Percentiles rank a stretch among this genome's conserved stretches.
phyloP scores from a whole-genome alignment of 257 asterid genomes.

The Ocimum tenuiflorum region DNA sequence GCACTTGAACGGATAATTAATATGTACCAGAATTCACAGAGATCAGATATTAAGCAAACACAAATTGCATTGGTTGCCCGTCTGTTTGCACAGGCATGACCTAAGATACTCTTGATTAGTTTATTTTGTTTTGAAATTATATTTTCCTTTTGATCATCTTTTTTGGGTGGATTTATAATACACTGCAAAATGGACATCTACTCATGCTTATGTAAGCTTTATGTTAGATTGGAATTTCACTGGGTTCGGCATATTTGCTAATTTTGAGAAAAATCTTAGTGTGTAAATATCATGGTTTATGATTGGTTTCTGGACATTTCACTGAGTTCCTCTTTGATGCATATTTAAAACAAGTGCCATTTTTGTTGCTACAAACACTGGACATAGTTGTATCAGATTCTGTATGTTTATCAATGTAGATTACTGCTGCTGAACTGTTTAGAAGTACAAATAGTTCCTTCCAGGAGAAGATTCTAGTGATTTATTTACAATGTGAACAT shows the following conservation, averaged over 20 bases:
- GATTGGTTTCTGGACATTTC: constrained; percentile 7
- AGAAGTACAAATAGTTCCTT: neutral
- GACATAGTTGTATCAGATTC: neutral
- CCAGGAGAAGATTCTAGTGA: neutral
- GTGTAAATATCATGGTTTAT: neutral
- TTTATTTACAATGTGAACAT: neutral
- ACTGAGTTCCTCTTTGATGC: neutral
- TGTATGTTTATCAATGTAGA: neutral
- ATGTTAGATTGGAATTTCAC: constrained; percentile 11
- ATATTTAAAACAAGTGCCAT: neutral
- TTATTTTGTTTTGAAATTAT: constrained; percentile 14
- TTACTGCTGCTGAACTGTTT: neutral
- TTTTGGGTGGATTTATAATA: constrained; percentile 18
- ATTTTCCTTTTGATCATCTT: neutral
- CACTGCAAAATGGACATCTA: constrained; percentile 19
- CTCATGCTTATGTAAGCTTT: constrained; percentile 8
- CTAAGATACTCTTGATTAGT: constrained; percentile 18
- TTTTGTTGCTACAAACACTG: constrained; percentile 5
- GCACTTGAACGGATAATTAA: constrained; percentile 71
- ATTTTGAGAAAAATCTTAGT: neutral
- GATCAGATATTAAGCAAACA: constrained; percentile 55
- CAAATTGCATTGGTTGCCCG: constrained; percentile 81
- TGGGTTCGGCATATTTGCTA: constrained; percentile 1
- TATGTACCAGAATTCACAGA: constrained; percentile 48
- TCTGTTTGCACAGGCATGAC: constrained; percentile 81